Evolutionary conservation across 1,284 basidiomycete species (phyloP).

Genomic region (Irpex sp.): DNA sequence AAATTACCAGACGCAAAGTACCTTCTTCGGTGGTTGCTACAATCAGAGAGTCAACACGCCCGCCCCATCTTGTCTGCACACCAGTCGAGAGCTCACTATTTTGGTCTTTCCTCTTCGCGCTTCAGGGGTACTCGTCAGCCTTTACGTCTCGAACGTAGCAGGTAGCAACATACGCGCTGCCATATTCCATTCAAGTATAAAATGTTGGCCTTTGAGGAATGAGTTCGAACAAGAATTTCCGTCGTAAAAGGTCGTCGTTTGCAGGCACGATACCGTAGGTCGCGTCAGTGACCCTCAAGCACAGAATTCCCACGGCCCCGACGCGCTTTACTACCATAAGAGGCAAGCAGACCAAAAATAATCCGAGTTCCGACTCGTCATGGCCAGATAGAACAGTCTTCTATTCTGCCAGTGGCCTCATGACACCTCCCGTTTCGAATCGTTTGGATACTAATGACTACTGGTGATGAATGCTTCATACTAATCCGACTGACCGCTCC

Average conservation of each 20-base stretch:
- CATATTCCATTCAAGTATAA: background rate
- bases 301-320: too few species aligned
- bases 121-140: conserved; percentile 2
- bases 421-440: too few species aligned
- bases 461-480: too few species aligned
- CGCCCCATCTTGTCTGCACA: conserved; percentile 2
- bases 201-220: background rate
- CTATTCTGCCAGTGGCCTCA: too few species aligned
- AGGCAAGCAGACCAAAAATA: too few species aligned
- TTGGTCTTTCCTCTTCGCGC: conserved; percentile 32
- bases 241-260: background rate
- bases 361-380: too few species aligned
- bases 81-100: conserved; percentile 35
- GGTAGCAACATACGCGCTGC: background rate
- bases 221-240: background rate
- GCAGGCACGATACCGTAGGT: background rate
- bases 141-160: background rate
- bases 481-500: too few species aligned
- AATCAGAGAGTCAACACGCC: conserved; percentile 8
- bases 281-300: background rate
- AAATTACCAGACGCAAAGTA: conserved; percentile 19
- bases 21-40: conserved; percentile 56
- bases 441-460: too few species aligned
- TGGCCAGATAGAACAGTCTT: too few species aligned
- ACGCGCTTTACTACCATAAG: too few species aligned